phyloP scores from a whole-genome alignment of 129 eudicot species.

The Tanacetum coccineum region DNA sequence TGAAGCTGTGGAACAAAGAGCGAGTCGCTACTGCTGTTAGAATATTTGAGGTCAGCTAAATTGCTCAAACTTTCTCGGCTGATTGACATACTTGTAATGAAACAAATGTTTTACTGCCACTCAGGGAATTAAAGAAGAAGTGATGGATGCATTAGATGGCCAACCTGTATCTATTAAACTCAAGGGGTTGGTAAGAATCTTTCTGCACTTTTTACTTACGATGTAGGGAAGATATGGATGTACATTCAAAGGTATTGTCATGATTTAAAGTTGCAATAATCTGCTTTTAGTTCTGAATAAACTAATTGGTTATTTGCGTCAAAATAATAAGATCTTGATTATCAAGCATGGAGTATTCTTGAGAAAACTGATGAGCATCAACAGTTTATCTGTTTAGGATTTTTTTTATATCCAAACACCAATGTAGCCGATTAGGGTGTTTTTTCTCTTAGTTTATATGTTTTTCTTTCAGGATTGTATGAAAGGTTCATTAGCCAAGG shows the following conservation, averaged over 20 bases:
- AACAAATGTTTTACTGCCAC: slow-evolving; percentile 21
- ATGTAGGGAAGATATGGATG: slow-evolving; percentile 5
- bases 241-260: not conserved
- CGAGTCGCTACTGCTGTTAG: slow-evolving; percentile 67
- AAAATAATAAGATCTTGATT: slow-evolving; percentile 5
- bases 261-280: not conserved
- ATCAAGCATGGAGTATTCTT: not conserved
- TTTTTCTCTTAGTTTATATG: not conserved
- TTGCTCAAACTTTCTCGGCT: slow-evolving; percentile 5
- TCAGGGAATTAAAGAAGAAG: slow-evolving; percentile 65
- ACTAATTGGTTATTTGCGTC: not conserved
- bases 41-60: slow-evolving; percentile 60
- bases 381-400: not conserved
- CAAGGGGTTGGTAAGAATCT: slow-evolving; percentile 73
- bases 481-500: slow-evolving; percentile 79
- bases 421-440: too few relatives aligned
- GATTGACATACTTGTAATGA: not conserved
- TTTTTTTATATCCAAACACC: not conserved
- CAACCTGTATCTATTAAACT: slow-evolving; percentile 67
- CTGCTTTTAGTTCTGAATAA: not conserved
- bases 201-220: slow-evolving; percentile 7
- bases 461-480: slow-evolving; percentile 62
- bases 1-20: slow-evolving; percentile 90
- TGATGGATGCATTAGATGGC: slow-evolving; percentile 61
- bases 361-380: not conserved